Percentiles rank a stretch among this genome's conserved stretches.
Conservation (phyloP, 208 protist genomes). For the Histomonas meleagridis region DNA sequence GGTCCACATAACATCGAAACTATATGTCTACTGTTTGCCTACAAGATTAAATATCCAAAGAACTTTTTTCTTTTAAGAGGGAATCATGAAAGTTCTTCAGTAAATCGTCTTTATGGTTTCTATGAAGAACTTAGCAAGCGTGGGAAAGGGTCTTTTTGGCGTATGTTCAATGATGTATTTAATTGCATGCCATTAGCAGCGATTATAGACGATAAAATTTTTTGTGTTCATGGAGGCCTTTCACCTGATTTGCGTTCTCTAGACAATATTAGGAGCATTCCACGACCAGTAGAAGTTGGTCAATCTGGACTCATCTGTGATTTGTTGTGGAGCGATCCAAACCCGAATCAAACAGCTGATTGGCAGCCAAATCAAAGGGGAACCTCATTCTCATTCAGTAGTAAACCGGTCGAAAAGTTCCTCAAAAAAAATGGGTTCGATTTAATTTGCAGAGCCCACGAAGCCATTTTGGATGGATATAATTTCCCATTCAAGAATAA, state of each 20-base stretch:
- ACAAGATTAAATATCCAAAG: constrained; percentile 4
- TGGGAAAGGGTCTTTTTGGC: background rate
- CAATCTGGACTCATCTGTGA: constrained; percentile 84
- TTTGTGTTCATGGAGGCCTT: constrained; percentile 7
- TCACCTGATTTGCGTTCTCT: background rate
- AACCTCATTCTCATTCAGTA: constrained; percentile 91
- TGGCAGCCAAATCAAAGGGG: constrained; percentile 93
- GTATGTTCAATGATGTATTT: background rate
- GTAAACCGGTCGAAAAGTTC: constrained; percentile 88
- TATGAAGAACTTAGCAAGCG: background rate
- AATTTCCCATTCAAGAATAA: constrained; percentile 90
- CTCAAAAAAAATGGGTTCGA: constrained; percentile 94
- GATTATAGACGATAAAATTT: background rate
- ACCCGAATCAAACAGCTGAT: constrained; percentile 67
- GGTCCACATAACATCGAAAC: background rate
- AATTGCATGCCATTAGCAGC: background rate
- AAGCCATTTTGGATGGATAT: constrained; percentile 70
- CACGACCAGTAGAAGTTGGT: background rate
- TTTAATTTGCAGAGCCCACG: constrained; percentile 93
- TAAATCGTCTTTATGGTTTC: background rate
- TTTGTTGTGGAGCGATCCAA: constrained; percentile 94
- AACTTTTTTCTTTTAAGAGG: background rate
- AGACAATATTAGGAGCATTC: background rate
- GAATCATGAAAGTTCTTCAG: background rate
- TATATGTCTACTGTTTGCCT: background rate